These are phyloP conservation scores for Panicum virgatum DNA, from an alignment of 202 grass and related monocot species.

Conservation along the genomic window DNA sequence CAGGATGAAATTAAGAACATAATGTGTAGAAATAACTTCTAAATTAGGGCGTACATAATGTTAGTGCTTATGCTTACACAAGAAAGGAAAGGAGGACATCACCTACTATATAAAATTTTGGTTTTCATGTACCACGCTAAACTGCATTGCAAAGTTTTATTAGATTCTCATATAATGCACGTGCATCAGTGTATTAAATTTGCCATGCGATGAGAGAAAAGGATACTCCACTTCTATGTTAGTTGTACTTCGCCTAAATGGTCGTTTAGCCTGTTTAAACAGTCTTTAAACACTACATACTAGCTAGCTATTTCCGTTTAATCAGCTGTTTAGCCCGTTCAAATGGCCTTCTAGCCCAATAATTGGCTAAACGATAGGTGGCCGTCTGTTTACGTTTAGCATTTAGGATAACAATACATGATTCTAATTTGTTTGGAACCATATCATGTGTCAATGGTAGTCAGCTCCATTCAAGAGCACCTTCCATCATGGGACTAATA, in stretches of 20 bases:
- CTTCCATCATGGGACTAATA: slow-evolving; percentile 11
- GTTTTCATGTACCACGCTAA: slow-evolving; percentile 19
- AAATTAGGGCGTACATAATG: neutral
- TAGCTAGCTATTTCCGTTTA: too few relatives aligned
- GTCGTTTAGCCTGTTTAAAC: too few relatives aligned
- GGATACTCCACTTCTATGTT: neutral
- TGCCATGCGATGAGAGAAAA: neutral
- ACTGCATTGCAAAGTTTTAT: neutral
- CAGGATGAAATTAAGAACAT: neutral
- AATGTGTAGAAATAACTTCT: neutral
- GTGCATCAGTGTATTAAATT: slow-evolving; percentile 13
- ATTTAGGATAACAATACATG: neutral
- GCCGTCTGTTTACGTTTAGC: too few relatives aligned
- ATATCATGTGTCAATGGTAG: neutral
- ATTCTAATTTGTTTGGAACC: neutral
- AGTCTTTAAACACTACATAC: too few relatives aligned
- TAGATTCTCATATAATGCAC: neutral
- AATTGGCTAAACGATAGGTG: too few relatives aligned
- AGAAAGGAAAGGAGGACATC: neutral
- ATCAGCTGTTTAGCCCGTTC: too few relatives aligned
- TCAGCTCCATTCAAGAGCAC: neutral
- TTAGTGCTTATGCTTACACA: neutral
- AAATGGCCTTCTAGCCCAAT: too few relatives aligned
- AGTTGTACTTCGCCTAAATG: neutral
- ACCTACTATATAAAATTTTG: slow-evolving; percentile 2